Conservation (phyloP, 202 grass and related monocot species). For the Bolboschoenoplectus hybrid region DNA sequence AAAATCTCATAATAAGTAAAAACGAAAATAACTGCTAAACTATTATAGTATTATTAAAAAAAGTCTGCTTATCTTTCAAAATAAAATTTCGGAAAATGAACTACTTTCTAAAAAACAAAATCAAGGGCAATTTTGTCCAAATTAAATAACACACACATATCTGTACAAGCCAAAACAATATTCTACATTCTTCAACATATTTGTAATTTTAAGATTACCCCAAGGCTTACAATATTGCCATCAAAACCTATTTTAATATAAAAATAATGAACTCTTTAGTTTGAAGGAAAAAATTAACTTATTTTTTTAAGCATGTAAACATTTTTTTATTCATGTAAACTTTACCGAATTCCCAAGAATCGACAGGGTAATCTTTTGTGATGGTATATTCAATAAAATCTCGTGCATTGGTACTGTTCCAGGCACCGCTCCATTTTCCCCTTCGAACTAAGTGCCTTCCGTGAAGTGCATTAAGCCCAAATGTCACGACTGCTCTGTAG, state of each 20-base stretch:
- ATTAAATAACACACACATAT: neutral
- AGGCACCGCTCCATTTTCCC: slow-evolving; percentile 67
- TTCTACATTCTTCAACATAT: slow-evolving; percentile 25
- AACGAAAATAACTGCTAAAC: slow-evolving; percentile 40
- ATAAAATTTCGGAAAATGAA: neutral
- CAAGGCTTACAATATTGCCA: slow-evolving; percentile 2
- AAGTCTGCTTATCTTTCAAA: neutral
- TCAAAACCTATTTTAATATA: neutral
- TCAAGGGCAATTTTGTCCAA: slow-evolving; percentile 4
- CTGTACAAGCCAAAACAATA: neutral
- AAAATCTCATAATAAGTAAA: slow-evolving; percentile 6
- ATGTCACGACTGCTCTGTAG: slow-evolving; percentile 86
- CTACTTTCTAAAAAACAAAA: slow-evolving; percentile 10
- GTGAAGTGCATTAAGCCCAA: slow-evolving; percentile 90
- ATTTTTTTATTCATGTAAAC: neutral
- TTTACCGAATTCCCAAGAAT: slow-evolving; percentile 99
- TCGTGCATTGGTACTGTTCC: slow-evolving; percentile 84
- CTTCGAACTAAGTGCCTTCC: slow-evolving; percentile 53
- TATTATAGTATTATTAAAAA: slow-evolving; percentile 1
- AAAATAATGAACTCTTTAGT: neutral
- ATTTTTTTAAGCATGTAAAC: neutral
- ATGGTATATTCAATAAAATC: slow-evolving; percentile 87
- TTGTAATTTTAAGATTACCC: neutral
- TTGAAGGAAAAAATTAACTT: neutral
- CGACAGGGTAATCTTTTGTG: slow-evolving; percentile 71